These are phyloP conservation scores for Fraxinus greggii DNA, from an alignment of 305 asterid species.

Conservation along the genomic window DNA sequence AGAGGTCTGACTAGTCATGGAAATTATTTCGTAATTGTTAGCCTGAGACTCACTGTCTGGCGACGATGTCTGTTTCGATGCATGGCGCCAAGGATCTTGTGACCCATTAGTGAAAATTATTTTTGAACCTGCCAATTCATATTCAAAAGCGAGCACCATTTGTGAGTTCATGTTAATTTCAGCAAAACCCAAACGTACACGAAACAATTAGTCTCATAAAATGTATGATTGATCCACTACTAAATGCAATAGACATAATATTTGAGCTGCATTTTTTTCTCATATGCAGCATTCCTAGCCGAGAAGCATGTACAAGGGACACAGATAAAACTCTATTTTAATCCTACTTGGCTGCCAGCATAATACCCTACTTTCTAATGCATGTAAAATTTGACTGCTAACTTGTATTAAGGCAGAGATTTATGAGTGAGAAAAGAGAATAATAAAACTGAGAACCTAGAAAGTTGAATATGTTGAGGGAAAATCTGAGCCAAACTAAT, in stretches of 20 bases:
- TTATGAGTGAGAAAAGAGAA: not conserved
- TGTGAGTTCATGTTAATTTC: constrained; percentile 14
- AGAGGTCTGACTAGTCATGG: not conserved
- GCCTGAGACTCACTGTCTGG: constrained; percentile 61
- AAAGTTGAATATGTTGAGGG: not conserved
- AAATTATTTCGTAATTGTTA: constrained; percentile 1
- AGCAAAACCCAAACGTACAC: not conserved
- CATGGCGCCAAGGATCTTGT: constrained; percentile 99
- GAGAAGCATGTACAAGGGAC: not conserved
- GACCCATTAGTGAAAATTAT: constrained; percentile 92
- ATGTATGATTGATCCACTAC: not conserved
- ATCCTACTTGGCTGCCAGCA: not conserved
- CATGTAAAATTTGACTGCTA: not conserved
- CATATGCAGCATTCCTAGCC: not conserved
- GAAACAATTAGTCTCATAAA: not conserved
- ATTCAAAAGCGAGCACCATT: constrained; percentile 16
- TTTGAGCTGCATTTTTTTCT: not conserved
- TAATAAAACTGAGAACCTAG: not conserved
- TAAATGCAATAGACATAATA: not conserved
- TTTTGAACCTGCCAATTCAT: constrained; percentile 67
- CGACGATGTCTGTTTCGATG: constrained; percentile 85
- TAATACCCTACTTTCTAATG: not conserved
- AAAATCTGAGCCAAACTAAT: not conserved
- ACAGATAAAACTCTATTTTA: not conserved
- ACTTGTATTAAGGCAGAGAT: not conserved